Conservation (phyloP, 441 rosid species). For the Flueggea neowawraea region DNA sequence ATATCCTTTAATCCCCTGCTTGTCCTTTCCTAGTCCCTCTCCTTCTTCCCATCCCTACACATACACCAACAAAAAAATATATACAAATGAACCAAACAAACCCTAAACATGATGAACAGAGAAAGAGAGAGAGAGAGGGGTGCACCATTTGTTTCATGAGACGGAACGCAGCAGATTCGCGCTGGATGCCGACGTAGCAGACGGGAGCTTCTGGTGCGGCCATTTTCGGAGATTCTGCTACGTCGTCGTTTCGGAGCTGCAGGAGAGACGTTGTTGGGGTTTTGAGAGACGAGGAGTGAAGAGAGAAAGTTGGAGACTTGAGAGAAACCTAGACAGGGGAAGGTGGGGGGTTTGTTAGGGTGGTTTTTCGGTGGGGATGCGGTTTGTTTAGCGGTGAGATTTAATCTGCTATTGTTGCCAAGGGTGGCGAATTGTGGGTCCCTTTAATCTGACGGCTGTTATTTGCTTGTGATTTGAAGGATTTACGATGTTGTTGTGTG, state of each 20-base stretch:
- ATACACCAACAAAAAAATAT: not conserved
- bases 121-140: not conserved
- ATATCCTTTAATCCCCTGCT: slow-evolving; percentile 93
- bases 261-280: too few relatives aligned
- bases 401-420: too few relatives aligned
- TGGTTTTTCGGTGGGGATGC: too few relatives aligned
- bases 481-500: too few relatives aligned
- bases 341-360: too few relatives aligned
- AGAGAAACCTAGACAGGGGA: too few relatives aligned
- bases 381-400: too few relatives aligned
- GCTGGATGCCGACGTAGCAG: slow-evolving; percentile 76
- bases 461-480: too few relatives aligned
- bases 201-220: slow-evolving; percentile 94
- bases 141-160: slow-evolving; percentile 98
- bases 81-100: not conserved
- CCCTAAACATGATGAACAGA: not conserved
- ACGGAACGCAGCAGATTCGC: slow-evolving; percentile 90
- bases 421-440: too few relatives aligned
- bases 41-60: slow-evolving; percentile 99
- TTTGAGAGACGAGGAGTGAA: too few relatives aligned
- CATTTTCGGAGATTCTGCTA: slow-evolving; percentile 39
- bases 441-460: too few relatives aligned
- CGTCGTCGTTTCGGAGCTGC: not conserved
- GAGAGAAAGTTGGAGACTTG: too few relatives aligned
- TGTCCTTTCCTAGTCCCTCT: slow-evolving; percentile 97